A percentile compares a stretch with the other conserved stretches of the same genome.
Evolutionary conservation across 75 land plant genomes (phyloP).

Genomic region (Cunninghamia lanceolata): DNA sequence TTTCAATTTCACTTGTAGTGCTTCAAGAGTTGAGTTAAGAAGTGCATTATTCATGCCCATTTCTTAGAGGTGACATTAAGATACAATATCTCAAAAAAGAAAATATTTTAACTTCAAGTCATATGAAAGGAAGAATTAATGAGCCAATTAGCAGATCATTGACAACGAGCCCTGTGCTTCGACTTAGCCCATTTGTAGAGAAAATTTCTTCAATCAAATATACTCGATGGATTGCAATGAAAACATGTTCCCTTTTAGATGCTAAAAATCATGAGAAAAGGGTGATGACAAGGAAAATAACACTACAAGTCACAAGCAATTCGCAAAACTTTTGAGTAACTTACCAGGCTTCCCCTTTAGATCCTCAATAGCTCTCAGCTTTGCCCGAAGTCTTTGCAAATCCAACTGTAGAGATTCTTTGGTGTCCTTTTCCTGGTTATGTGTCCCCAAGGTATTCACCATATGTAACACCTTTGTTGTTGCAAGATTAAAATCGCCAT

Average conservation of each 20-base stretch:
- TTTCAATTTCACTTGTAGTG: not conserved
- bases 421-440: conserved; percentile 62
- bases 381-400: conserved; percentile 52
- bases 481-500: conserved; percentile 73
- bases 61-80: not conserved
- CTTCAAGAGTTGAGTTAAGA: not conserved
- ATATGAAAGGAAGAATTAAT: not conserved
- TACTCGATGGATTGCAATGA: not conserved
- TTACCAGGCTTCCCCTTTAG: conserved; percentile 62
- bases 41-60: not conserved
- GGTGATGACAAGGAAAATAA: not conserved
- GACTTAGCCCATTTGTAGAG: not conserved
- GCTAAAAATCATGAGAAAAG: not conserved
- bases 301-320: not conserved
- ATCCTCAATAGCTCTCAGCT: conserved; percentile 60
- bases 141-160: not conserved
- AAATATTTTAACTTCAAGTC: not conserved
- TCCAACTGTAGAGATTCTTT: conserved; percentile 52
- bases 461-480: conserved; percentile 82
- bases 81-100: not conserved
- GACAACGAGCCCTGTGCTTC: not conserved
- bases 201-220: not conserved
- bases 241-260: not conserved
- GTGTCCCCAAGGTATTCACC: conserved; percentile 69
- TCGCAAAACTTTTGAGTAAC: not conserved